phyloP scores from a whole-genome alignment of 2,329 filamentous ascomycete genomes.

The Mycosphaerella sp. region DNA sequence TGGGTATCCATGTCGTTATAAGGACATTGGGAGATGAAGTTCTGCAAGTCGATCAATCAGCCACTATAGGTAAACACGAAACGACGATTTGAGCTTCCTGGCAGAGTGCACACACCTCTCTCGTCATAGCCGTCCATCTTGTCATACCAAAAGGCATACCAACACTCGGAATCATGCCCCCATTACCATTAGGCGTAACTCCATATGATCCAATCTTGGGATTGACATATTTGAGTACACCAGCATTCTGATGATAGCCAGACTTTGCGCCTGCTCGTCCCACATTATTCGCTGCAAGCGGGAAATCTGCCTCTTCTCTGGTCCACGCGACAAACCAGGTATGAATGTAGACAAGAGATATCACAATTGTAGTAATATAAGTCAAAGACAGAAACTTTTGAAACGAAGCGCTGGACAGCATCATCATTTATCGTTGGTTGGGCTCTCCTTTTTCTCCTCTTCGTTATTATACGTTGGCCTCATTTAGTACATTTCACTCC shows the following conservation, averaged over 20 bases:
- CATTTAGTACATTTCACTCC: no score
- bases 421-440: neutral
- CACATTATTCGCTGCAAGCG: neutral
- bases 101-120: conserved; percentile 22
- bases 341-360: conserved; percentile 3
- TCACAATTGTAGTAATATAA: neutral
- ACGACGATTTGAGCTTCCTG: no score
- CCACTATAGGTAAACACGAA: neutral
- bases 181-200: conserved; percentile 32
- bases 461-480: no score
- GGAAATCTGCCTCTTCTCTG: neutral
- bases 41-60: conserved; percentile 23
- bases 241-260: conserved; percentile 25
- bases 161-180: conserved; percentile 34
- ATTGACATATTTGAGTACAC: conserved; percentile 31
- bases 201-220: conserved; percentile 33
- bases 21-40: conserved; percentile 47
- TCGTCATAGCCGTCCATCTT: conserved; percentile 47
- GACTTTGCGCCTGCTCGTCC: neutral
- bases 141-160: conserved; percentile 46
- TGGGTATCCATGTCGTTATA: conserved; percentile 42
- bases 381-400: conserved; percentile 4
- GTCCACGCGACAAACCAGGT: conserved; percentile 5
- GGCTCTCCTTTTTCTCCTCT: no score
- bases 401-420: conserved; percentile 1